Conservation (phyloP, 1,139 yeast species). For the Geotrichum australiense region DNA sequence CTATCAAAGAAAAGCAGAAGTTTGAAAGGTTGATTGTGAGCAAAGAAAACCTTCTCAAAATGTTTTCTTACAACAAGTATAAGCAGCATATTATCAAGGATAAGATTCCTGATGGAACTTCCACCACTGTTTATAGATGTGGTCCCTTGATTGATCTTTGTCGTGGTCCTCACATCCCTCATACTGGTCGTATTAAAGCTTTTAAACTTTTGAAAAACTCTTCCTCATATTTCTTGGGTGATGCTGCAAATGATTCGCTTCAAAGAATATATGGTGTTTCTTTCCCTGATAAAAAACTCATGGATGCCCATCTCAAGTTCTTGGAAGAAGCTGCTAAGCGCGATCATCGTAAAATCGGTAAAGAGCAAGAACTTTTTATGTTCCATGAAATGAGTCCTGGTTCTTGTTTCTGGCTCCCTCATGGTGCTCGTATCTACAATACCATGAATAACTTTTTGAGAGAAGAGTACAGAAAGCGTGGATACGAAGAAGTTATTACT, state of each 20-base stretch:
- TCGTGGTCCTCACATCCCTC: conserved; percentile 97
- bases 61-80: conserved; percentile 95
- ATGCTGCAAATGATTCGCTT: conserved; percentile 82
- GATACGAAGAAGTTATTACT: conserved; percentile 94
- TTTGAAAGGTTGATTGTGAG: conserved; percentile 90
- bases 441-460: conserved; percentile 71
- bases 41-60: conserved; percentile 81
- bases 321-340: conserved; percentile 95
- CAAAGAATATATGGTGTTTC: conserved; percentile 98
- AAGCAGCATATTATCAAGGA: conserved; percentile 81
- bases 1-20: conserved; percentile 92
- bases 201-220: conserved; percentile 93
- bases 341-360: conserved; percentile 96
- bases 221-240: conserved; percentile 94
- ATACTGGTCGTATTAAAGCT: conserved; percentile 94
- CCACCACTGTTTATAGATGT: conserved; percentile 95
- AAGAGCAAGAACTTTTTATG: conserved; percentile 89
- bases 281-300: conserved; percentile 95
- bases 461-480: conserved; percentile 79
- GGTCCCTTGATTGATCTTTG: conserved; percentile 97
- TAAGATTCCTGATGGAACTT: conserved; percentile 93
- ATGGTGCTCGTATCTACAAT: conserved; percentile 93
- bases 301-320: conserved; percentile 94
- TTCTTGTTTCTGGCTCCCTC: conserved; percentile 94
- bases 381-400: conserved; percentile 98